Percentiles rank a stretch among this genome's conserved stretches.
Conservation (phyloP, 345 rosid genomes). For the Ceriops tagal region DNA sequence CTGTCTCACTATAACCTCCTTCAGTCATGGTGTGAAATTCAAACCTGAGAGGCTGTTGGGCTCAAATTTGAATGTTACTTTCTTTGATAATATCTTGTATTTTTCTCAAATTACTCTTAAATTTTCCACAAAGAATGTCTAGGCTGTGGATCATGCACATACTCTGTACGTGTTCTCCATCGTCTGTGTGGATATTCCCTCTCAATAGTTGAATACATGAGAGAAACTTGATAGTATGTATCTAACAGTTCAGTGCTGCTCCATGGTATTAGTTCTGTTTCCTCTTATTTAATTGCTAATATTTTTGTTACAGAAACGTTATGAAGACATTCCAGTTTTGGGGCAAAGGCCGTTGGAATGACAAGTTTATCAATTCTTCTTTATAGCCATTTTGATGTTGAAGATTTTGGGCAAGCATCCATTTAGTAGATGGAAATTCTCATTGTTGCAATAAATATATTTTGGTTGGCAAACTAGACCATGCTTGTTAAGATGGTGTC, state of each 20-base stretch:
- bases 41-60: no score
- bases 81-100: no score
- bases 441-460: slow-evolving; percentile 26
- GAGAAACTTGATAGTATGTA: neutral
- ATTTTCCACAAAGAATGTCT: neutral
- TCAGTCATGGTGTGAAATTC: no score
- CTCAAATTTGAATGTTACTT: no score
- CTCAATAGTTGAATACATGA: neutral
- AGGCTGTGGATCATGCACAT: neutral
- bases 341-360: slow-evolving; percentile 87
- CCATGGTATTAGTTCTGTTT: neutral
- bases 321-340: slow-evolving; percentile 78
- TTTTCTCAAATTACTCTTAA: no score
- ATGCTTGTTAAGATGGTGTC: slow-evolving; percentile 5
- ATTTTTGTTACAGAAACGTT: slow-evolving; percentile 60
- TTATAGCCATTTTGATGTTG: slow-evolving; percentile 8
- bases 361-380: slow-evolving; percentile 16
- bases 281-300: slow-evolving; percentile 5
- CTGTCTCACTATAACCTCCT: no score
- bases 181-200: neutral
- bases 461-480: slow-evolving; percentile 11
- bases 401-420: slow-evolving; percentile 2
- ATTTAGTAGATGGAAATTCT: slow-evolving; percentile 2
- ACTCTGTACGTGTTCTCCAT: neutral
- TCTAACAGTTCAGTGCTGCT: neutral